Evolutionary conservation across 192 early-diverging fungal genomes (phyloP).

Genomic region (Neocallimastix lanati): DNA sequence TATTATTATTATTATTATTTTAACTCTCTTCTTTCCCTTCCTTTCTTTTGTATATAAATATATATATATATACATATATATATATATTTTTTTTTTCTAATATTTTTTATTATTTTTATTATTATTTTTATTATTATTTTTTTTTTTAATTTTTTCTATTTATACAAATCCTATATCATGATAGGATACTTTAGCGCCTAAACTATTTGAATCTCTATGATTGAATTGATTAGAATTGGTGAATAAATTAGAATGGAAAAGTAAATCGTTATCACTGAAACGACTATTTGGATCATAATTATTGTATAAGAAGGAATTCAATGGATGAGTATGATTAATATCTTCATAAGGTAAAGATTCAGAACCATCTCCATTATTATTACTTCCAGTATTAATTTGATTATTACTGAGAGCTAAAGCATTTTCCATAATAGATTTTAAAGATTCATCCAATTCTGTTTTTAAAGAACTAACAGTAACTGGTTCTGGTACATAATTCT

Average conservation of each 20-base stretch:
- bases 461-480: background rate
- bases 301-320: background rate
- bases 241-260: background rate
- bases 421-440: background rate
- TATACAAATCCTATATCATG: background rate
- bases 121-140: too few relatives aligned
- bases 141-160: too few relatives aligned
- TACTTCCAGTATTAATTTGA: background rate
- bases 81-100: too few relatives aligned
- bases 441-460: background rate
- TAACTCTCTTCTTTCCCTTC: too few relatives aligned
- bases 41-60: too few relatives aligned
- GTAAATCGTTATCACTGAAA: background rate
- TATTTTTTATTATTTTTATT: too few relatives aligned
- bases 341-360: background rate
- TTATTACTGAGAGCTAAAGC: background rate
- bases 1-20: too few relatives aligned
- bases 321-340: background rate
- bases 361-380: background rate
- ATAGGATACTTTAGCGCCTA: background rate
- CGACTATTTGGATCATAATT: background rate
- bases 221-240: background rate
- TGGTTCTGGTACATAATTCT: constrained; percentile 2
- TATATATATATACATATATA: too few relatives aligned
- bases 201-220: background rate